Evolutionary conservation across 2,329 filamentous ascomycete genomes (phyloP).

Genomic region (Neurospora sp.): DNA sequence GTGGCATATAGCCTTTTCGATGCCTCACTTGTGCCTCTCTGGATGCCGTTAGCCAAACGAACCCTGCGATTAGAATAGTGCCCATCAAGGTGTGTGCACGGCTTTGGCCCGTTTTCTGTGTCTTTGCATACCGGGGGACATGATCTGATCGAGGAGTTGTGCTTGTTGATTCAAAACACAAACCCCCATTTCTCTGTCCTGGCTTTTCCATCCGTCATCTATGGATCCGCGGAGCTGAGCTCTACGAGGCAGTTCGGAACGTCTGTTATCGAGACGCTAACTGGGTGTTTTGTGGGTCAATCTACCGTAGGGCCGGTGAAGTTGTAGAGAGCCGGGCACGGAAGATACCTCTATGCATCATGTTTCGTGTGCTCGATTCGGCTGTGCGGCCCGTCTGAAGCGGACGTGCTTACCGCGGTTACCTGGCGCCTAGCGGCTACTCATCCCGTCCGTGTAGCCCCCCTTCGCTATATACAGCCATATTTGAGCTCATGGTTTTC

Average conservation of each 20-base stretch:
- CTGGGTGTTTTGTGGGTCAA: neutral
- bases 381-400: neutral
- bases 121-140: neutral
- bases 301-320: neutral
- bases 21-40: neutral
- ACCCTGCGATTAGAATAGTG: neutral
- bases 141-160: neutral
- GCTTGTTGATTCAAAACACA: neutral
- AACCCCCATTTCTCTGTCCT: neutral
- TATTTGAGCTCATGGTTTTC: neutral
- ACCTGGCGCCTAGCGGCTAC: neutral
- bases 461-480: neutral
- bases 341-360: neutral
- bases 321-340: neutral
- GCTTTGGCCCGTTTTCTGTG: neutral
- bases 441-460: neutral
- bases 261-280: neutral
- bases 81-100: neutral
- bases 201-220: neutral
- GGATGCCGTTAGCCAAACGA: neutral
- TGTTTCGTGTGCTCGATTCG: neutral
- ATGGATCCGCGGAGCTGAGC: neutral
- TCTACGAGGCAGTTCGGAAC: neutral
- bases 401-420: neutral
- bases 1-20: slow-evolving; percentile 20